A percentile compares a stretch with the other conserved stretches of the same genome.
Evolutionary conservation across 306 rosid species (phyloP).

Genomic region (Cucurbita moschata): DNA sequence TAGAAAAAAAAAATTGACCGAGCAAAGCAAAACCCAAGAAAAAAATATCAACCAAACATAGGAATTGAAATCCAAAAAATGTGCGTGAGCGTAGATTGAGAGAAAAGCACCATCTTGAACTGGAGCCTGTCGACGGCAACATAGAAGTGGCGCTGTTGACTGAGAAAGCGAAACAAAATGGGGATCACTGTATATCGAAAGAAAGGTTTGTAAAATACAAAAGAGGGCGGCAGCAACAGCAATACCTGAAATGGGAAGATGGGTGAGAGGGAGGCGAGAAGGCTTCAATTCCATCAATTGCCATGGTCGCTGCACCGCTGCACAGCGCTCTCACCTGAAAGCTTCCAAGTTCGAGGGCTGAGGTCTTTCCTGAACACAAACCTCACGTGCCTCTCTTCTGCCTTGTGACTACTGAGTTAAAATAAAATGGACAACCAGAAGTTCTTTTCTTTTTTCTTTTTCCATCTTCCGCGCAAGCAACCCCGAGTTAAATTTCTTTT

Average conservation of each 20-base stretch:
- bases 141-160: constrained; percentile 70
- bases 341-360: background rate
- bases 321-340: background rate
- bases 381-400: too few relatives aligned
- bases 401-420: too few relatives aligned
- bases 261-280: constrained; percentile 26
- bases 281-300: constrained; percentile 27
- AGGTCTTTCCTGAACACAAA: background rate
- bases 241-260: constrained; percentile 24
- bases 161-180: constrained; percentile 10
- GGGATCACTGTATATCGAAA: background rate
- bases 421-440: too few relatives aligned
- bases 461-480: too few relatives aligned
- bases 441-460: too few relatives aligned
- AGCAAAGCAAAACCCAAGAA: background rate
- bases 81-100: background rate
- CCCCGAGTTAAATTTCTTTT: too few relatives aligned
- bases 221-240: background rate
- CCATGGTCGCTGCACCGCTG: constrained; percentile 18
- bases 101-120: constrained; percentile 51
- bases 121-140: constrained; percentile 71
- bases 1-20: background rate
- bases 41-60: background rate
- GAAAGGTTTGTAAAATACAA: background rate
- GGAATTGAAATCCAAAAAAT: background rate